Base-by-base conservation (phyloP, 179 eudicot species). In the Sideroxylon spinosum region DNA sequence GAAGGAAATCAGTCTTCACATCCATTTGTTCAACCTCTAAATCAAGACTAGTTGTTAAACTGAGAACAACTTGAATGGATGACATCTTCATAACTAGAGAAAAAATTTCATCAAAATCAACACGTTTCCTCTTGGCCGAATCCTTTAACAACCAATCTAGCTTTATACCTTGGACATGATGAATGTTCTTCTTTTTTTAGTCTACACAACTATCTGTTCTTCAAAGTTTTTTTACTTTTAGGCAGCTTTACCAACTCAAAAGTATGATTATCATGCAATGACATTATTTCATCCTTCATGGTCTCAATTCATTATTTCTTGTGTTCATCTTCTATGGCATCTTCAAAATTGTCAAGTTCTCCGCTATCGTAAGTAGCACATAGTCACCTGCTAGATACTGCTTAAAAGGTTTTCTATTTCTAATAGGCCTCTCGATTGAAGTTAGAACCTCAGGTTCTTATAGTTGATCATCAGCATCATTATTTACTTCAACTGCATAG, bases 161-260 rank as follows among this genome's bases (percentile, higher is more conserved):
- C 62, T 73, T 72, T 79, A 8, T 72, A 63, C 9, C 71, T 25
- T 22, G 72, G 81, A 0, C 1, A 6, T 64, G 72, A 61, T 16
- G 67, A n/a, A 11, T 49, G 49, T 20, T 80, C 75, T 16, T 74
- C 75, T 20, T 56, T 48, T 61, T 80, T 74, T 53, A 50, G 1
- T 12, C 55, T 50, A 50, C 1, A 50, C 55, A 50, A 4, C 55
- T 12, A 50, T 4, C 7, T 50, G 13, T 50, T 50, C 9, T 50
- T 50, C 13, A 50, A 50, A 50, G 9, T 76, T 53, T 22, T 81
- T 22, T 71, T 72, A 68, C 75, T 75, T 61, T 77, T 78, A 11
- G 78, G 81, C 44, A 77, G 19, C 68, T 78, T 71, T 5, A 81
- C 74, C 32, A 77, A 68, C 16, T 81, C 80, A 77, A 59, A 63